Base-by-base conservation (phyloP, 2,329 filamentous ascomycete species). In the Penicillium decumbens region DNA sequence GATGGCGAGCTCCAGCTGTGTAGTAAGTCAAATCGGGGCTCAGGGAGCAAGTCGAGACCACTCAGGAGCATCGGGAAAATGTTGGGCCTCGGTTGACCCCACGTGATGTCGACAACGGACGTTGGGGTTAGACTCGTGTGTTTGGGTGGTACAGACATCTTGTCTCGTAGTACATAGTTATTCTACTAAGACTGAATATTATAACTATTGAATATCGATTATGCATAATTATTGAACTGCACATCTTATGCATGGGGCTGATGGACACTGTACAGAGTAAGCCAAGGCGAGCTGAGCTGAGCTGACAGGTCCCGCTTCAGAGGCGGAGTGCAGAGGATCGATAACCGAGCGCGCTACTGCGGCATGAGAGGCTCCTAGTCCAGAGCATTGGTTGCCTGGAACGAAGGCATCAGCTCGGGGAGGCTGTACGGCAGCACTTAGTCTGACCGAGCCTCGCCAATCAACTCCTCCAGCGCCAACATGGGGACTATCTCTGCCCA, bases 51-150 rank as follows among this genome's bases (percentile, higher is more conserved):
- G 41, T 50, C 49, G 41, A 41, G 43, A 38, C 49, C 29, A 28
- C 37, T 29, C 38, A 24, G 35, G 29, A 33, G 27, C 38, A 41
- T 33, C 53, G n/a, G 39, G 40, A 49, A 47, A 47, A 53, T 50
- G 25, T 49, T 49, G 47, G 41, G 43, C 56, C 56, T 59, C 56
- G 56, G 55, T 50, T 43, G 42, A 43, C n/a, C 8, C 35, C 59
- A 61, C 59, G 57, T 61, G 56, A 40, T 37, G 7, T 37, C 2
- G 33, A 37, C 33, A 20, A n/a, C 18, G 20, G 32, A 35, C 15
- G 33, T 37, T 37, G 33, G 33, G 33, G 2, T 5, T 20, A 10
- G 20, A 20, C 33, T 37, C 33, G 15, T 37, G 33, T 3, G 33
- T 12, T 18, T 20, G 18, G 10, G 6, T 13, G 18, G 6, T 37